Percentiles rank a stretch among this genome's conserved stretches.
phyloP scores from a whole-genome alignment of 2,329 filamentous ascomycete genomes.

The Sporothrix pallida region DNA sequence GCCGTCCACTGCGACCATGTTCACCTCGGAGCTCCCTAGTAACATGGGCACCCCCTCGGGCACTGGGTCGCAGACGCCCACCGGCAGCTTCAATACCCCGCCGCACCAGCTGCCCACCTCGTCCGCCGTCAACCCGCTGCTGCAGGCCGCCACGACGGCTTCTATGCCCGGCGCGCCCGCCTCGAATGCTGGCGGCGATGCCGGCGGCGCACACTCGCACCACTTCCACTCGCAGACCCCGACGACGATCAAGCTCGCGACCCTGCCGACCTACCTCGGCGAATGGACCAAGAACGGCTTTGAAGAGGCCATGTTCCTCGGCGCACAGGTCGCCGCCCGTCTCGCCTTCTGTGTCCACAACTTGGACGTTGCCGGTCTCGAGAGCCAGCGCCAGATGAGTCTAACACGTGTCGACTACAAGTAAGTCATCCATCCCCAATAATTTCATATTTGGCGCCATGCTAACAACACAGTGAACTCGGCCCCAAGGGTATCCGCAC shows the following conservation, averaged over 20 bases:
- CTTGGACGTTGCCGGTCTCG: slow-evolving; percentile 57
- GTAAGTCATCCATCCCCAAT: slow-evolving; percentile 49
- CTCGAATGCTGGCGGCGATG: slow-evolving; percentile 51
- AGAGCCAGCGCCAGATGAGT: slow-evolving; percentile 62
- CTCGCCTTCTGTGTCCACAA: slow-evolving; percentile 66
- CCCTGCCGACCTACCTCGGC: slow-evolving; percentile 81
- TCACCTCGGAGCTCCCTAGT: slow-evolving; percentile 94
- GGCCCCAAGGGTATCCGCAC: slow-evolving; percentile 61
- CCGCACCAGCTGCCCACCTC: slow-evolving; percentile 61
- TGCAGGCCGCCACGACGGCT: slow-evolving; percentile 82
- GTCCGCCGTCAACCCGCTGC: slow-evolving; percentile 77
- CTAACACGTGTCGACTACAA: slow-evolving; percentile 66
- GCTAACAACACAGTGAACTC: slow-evolving; percentile 52
- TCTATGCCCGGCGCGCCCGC: slow-evolving; percentile 45
- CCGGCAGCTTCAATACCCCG: slow-evolving; percentile 61
- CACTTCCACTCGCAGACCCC: slow-evolving; percentile 74
- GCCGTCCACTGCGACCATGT: slow-evolving; percentile 91
- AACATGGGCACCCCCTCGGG: slow-evolving; percentile 89
- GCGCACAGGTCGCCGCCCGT: slow-evolving; percentile 80
- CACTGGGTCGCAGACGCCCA: slow-evolving; percentile 90
- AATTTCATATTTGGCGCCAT: not conserved
- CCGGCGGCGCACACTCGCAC: slow-evolving; percentile 47
- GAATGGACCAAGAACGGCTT: slow-evolving; percentile 84
- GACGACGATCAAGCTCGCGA: slow-evolving; percentile 78
- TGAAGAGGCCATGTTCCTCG: slow-evolving; percentile 86